Evolutionary conservation across 768 basidiomycete species (phyloP).

Genomic region (Rhodosporidiobolus odoratus): DNA sequence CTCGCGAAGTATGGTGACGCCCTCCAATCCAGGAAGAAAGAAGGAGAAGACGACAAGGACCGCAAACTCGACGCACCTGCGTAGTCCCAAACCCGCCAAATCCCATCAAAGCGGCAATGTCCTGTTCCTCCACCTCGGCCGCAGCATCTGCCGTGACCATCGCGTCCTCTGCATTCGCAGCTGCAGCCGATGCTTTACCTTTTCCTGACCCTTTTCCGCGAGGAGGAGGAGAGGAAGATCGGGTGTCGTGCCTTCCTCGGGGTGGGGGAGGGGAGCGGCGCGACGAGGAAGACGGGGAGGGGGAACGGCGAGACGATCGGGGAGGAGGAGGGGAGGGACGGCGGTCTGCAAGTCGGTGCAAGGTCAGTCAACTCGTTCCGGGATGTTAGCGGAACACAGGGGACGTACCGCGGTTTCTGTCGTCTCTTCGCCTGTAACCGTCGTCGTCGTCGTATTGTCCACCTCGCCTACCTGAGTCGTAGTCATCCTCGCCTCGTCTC

Average conservation of each 20-base stretch:
- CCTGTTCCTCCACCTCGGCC: slow-evolving; percentile 64
- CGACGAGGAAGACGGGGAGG: too few relatives aligned
- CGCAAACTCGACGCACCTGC: slow-evolving; percentile 57
- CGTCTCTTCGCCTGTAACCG: slow-evolving; percentile 4
- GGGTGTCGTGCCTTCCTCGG: neutral
- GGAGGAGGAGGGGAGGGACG: neutral
- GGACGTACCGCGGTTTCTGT: slow-evolving; percentile 1
- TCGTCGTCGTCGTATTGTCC: slow-evolving; percentile 11
- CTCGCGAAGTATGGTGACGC: too few relatives aligned
- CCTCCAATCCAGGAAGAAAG: neutral
- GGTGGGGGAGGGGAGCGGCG: neutral
- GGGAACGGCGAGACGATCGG: slow-evolving; percentile 2
- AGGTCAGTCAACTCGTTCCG: neutral
- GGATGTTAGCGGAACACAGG: neutral
- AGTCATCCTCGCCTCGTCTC: neutral
- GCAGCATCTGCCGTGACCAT: slow-evolving; percentile 42
- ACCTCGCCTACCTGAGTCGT: neutral
- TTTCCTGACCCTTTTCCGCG: neutral
- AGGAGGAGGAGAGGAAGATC: neutral
- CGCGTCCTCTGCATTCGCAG: too few relatives aligned
- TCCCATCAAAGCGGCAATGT: slow-evolving; percentile 88
- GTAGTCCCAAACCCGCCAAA: slow-evolving; percentile 79
- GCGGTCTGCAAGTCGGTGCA: neutral
- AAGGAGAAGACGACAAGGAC: neutral
- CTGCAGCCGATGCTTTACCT: neutral